These are phyloP conservation scores for Dictyostelium purpureum DNA, from an alignment of 78 protist species.

Conservation along the genomic window DNA sequence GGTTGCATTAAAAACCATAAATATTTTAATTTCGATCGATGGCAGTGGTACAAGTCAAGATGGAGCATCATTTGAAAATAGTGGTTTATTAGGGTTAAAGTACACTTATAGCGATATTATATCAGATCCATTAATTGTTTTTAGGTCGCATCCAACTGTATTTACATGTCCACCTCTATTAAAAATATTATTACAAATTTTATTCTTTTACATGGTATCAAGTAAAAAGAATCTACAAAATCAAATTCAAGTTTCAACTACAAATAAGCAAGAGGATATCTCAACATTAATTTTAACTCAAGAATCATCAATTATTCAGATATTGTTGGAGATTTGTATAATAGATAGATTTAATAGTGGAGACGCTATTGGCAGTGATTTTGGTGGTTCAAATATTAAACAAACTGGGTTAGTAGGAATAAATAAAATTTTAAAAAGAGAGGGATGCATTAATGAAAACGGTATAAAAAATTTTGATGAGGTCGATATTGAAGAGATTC, in stretches of 20 bases:
- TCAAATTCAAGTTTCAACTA: background rate
- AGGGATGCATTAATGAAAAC: background rate
- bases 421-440: background rate
- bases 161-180: conserved; percentile 58
- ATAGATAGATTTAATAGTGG: background rate
- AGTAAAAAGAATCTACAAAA: conserved; percentile 64
- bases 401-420: background rate
- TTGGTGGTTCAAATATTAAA: background rate
- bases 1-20: conserved; percentile 42
- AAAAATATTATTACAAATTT: conserved; percentile 39
- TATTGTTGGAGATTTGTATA: conserved; percentile 61
- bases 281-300: conserved; percentile 65
- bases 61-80: background rate
- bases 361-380: too few species aligned
- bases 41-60: background rate
- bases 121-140: conserved; percentile 50
- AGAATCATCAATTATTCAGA: conserved; percentile 69
- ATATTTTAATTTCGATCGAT: conserved; percentile 10
- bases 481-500: conserved; percentile 60
- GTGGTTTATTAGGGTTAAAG: background rate
- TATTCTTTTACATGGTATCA: conserved; percentile 61
- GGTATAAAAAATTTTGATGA: background rate
- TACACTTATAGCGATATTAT: conserved; percentile 44
- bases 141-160: conserved; percentile 52
- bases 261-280: conserved; percentile 47